These are phyloP conservation scores for Moesziomyces parantarcticus DNA, from an alignment of 1,284 basidiomycete species.

Conservation along the genomic window DNA sequence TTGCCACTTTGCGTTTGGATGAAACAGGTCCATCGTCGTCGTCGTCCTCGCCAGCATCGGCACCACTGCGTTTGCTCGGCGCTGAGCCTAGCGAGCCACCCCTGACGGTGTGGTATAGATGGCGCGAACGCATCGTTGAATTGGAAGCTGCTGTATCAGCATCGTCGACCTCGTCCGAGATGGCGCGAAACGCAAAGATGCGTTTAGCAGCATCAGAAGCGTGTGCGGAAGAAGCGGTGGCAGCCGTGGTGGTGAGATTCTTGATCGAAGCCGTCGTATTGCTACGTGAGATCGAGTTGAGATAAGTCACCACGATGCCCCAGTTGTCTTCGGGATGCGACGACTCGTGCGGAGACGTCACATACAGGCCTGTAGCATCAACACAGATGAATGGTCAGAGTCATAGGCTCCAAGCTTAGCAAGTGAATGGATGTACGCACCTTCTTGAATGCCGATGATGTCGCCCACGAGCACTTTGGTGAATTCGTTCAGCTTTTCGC, in stretches of 20 bases:
- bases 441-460: constrained; percentile 84
- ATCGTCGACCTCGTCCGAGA: constrained; percentile 53
- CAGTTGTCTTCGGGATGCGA: constrained; percentile 60
- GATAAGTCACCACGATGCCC: constrained; percentile 57
- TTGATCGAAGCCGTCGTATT: constrained; percentile 52
- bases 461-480: constrained; percentile 82
- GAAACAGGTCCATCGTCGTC: constrained; percentile 16
- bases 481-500: constrained; percentile 61
- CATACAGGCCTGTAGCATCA: constrained; percentile 40
- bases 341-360: constrained; percentile 55
- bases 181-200: constrained; percentile 58
- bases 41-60: constrained; percentile 10
- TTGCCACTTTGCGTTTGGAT: constrained; percentile 79
- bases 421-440: constrained; percentile 62
- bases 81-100: background rate
- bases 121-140: constrained; percentile 19
- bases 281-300: constrained; percentile 34
- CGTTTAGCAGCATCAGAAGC: constrained; percentile 8
- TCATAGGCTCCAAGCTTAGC: background rate
- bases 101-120: constrained; percentile 33
- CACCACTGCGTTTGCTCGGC: background rate
- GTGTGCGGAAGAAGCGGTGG: background rate
- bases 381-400: background rate
- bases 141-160: background rate
- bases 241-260: constrained; percentile 37